Evolutionary conservation across 2,329 filamentous ascomycete genomes (phyloP), one percentile per base, ranked within the genome.

Genomic region (Penicillium sp.): DNA sequence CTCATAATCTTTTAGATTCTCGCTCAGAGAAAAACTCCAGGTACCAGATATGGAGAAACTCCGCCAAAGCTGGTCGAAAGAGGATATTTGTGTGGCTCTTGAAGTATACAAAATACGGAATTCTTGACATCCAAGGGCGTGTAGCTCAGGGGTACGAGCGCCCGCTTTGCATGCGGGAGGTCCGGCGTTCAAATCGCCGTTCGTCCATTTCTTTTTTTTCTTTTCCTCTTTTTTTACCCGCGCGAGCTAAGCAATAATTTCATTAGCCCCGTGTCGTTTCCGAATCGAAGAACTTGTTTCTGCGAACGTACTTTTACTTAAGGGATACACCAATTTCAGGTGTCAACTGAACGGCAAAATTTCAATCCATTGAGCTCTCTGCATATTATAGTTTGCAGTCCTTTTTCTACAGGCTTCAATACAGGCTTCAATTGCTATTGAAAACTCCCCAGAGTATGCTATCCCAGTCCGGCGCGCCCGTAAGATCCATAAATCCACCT

Each of bases 391-490:
- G 2, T 33, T 13, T 36, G 6, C 33, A 36, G 8, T 12, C 8
- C 10, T 29, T 29, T 29, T 21, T 21, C 18, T 21, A 21, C 18
- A 21, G 18, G 18, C 18, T 21, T 21, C 18, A 21, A 21, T 29
- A 10, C 28, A 29, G 10, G n/a, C n/a, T n/a, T 57, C 39, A 43
- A 48, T 47, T 58, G 45, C 24, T 53, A 33, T 60, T 56, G 44
- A 68, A 64, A 4, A 68, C 47, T 23, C 67, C 65, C 55, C 64
- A 65, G 58, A 70, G 65, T 8, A 68, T 54, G 33, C 58, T 60
- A 47, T 68, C 67, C 41, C 69, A 65, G 44, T 69, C 63, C 6
- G 63, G 59, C 38, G 60, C 57, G 1, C 63, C 66, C 18, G 52
- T 52, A 51, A 65, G 59, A 42, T 66, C 62, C 52, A 62, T 56